These are phyloP conservation scores for Tricholoma bakamatsutake DNA, from an alignment of 768 basidiomycete species.

Conservation along the genomic window DNA sequence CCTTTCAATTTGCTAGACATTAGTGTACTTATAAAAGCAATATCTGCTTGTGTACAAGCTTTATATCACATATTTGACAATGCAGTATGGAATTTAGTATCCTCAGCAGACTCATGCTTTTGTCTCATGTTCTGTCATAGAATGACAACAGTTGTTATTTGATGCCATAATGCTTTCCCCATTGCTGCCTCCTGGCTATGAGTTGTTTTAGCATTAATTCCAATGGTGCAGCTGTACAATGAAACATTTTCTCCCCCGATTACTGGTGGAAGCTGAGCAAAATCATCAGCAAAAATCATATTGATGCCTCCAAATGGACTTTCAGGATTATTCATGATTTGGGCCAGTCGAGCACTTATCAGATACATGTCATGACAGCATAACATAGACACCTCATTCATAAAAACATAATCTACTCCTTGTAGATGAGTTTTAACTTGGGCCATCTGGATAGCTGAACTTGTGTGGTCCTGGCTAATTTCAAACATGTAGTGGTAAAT, in stretches of 20 bases:
- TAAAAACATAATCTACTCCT: constrained; percentile 30
- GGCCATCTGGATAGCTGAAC: neutral
- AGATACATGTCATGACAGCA: constrained; percentile 24
- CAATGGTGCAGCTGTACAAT: constrained; percentile 17
- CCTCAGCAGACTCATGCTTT: neutral
- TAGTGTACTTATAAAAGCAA: neutral
- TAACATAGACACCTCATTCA: constrained; percentile 42
- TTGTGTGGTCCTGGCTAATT: constrained; percentile 6
- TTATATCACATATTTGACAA: constrained; percentile 19
- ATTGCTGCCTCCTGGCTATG: constrained; percentile 15
- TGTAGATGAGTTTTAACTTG: too few species aligned
- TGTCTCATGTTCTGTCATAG: too few species aligned
- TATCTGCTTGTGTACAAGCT: constrained; percentile 31
- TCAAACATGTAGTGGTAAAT: constrained; percentile 31
- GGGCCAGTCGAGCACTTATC: constrained; percentile 21
- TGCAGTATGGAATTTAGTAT: too few species aligned
- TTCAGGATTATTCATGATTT: constrained; percentile 13
- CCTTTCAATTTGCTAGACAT: too few species aligned
- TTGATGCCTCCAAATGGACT: constrained; percentile 30
- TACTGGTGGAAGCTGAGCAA: constrained; percentile 36
- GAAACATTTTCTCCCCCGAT: constrained; percentile 13
- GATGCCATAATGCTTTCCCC: constrained; percentile 25
- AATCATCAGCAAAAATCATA: constrained; percentile 42
- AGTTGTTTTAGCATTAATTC: neutral
- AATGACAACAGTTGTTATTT: constrained; percentile 23